Base-by-base conservation (phyloP, 2,329 filamentous ascomycete genomes). In the Sphaerulina populicola region DNA sequence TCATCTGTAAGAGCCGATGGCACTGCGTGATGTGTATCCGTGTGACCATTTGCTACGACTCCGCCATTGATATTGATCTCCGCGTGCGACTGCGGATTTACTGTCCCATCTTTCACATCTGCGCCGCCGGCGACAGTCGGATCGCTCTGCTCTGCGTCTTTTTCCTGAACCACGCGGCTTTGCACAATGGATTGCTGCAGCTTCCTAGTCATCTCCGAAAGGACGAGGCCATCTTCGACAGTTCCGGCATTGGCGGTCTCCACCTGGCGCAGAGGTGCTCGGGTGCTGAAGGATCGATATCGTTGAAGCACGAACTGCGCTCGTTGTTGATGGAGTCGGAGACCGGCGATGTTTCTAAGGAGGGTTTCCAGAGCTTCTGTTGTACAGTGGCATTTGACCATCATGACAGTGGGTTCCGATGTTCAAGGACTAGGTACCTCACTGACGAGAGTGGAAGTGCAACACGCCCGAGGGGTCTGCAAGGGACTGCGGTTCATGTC, bases 311-410 rank as follows among this genome's bases (percentile, higher is more conserved):
- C 51, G 44, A 45, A 44, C 21, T 49, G 55, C 21, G 52, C 54
- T 51, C 50, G 54, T 39, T 54, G 54, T 33, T 48, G 44, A n/a
- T 54, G 52, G 11, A 62, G 27, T 6, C 53, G 53, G 33, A 62
- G 23, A 6, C 58, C 60, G 30, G 59, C 59, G 14, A 63, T 41
- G 36, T 63, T 56, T 42, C 54, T 51, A 30, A 62, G 44, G 31
- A 62, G 58, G 9, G 43, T 36, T 23, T 60, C 59, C 10, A 63
- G 59, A 10, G 59, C 60, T 41, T 52, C 47, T 2, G 56, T 57
- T n/a, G 59, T 56, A 48, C 57, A 62, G 8, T 36, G 38, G 30
- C 60, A 62, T 23, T 47, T 48, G 44, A 44, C 40, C 59, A 60
- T 60, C 21, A 21, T 41, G 23, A 10, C 4, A 9, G 10, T n/a